Conservation (phyloP, 2,329 filamentous ascomycete genomes). For the Colletotrichum viniferum region DNA sequence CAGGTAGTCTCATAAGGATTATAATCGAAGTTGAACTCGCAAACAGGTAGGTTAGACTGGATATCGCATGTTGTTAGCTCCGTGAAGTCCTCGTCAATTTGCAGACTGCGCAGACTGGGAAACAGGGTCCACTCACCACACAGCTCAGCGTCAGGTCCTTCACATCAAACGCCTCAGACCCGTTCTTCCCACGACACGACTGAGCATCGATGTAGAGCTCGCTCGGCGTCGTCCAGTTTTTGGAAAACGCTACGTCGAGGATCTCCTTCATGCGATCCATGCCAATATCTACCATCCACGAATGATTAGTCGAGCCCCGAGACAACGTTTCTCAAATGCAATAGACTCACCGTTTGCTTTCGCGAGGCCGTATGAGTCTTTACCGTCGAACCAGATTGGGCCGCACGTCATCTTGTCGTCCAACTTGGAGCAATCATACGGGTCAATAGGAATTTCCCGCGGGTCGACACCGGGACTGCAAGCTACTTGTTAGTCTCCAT, state of each 20-base stretch:
- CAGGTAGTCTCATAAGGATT: not conserved
- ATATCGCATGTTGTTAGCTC: not conserved
- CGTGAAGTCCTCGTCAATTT: not conserved
- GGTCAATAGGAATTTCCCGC: not conserved
- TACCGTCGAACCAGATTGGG: conserved; percentile 8
- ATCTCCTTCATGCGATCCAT: not conserved
- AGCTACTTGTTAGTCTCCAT: not conserved
- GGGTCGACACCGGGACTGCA: conserved; percentile 1
- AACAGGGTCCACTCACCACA: not conserved
- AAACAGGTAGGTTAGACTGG: not conserved
- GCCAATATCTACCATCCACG: not conserved
- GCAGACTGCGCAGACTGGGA: not conserved
- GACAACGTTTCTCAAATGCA: rapidly evolving
- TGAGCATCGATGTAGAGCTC: conserved; percentile 1
- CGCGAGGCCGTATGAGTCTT: not conserved
- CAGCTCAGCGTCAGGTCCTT: not conserved
- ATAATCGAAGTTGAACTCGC: conserved; percentile 3
- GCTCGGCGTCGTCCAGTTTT: conserved; percentile 4
- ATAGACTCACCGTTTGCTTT: not conserved
- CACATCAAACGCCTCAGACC: not conserved
- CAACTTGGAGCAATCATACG: not conserved
- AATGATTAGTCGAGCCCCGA: not conserved
- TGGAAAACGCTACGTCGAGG: not conserved
- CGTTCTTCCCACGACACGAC: not conserved
- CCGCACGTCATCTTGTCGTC: not conserved